Evolutionary conservation across 306 rosid genomes (phyloP).

Genomic region (Luffa aegyptiaca): DNA sequence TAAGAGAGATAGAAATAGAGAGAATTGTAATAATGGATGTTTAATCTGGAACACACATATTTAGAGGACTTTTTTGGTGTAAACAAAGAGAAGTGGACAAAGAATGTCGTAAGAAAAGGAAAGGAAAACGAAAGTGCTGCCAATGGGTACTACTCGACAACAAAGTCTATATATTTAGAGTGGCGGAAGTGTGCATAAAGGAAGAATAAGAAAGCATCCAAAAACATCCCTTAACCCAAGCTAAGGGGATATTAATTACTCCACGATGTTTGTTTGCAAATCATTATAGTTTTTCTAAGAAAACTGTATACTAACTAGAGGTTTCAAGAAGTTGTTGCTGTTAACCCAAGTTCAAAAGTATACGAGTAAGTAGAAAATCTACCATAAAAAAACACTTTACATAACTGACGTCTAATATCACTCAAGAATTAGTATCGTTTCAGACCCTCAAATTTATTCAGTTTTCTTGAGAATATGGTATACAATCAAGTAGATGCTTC

Average conservation of each 20-base stretch:
- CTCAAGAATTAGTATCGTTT: neutral
- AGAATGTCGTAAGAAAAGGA: constrained; percentile 57
- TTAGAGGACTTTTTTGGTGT: constrained; percentile 17
- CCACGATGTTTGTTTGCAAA: neutral
- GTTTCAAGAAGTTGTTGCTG: neutral
- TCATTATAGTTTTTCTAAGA: neutral
- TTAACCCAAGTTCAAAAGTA: neutral
- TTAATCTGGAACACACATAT: constrained; percentile 33
- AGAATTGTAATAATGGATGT: neutral
- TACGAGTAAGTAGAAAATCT: neutral
- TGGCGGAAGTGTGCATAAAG: constrained; percentile 27
- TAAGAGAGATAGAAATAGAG: neutral
- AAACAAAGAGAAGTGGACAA: constrained; percentile 16
- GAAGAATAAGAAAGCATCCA: neutral
- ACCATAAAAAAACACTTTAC: neutral
- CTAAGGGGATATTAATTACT: too few relatives aligned
- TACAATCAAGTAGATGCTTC: neutral
- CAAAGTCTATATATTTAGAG: constrained; percentile 28
- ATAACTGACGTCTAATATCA: neutral
- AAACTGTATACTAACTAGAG: neutral
- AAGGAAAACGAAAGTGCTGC: constrained; percentile 23
- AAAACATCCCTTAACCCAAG: neutral
- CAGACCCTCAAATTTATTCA: neutral
- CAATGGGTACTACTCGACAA: neutral
- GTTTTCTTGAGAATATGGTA: neutral